Base-by-base conservation (phyloP, 2,329 filamentous ascomycete genomes). In the Fusarium citri region DNA sequence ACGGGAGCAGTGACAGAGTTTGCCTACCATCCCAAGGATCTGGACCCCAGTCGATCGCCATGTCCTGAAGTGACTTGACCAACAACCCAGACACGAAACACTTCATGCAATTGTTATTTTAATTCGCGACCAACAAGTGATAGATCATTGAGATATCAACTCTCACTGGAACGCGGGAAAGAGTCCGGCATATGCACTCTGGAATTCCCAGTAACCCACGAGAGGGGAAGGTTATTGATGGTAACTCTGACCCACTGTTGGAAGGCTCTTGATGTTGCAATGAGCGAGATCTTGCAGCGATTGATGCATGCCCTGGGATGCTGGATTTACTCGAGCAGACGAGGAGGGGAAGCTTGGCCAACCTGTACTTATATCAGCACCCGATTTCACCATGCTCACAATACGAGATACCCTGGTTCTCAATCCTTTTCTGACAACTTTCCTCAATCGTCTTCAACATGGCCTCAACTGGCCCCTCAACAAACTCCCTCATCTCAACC, bases 401-500 rank as follows among this genome's bases (percentile, higher is more conserved):
- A 12, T n/a, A n/a, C n/a, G n/a, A n/a, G n/a, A n/a, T n/a, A n/a
- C n/a, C n/a, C n/a, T n/a, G n/a, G n/a, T n/a, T n/a, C n/a, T n/a
- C n/a, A n/a, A n/a, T n/a, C n/a, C n/a, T n/a, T n/a, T n/a, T n/a
- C n/a, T n/a, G n/a, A n/a, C n/a, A n/a, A n/a, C n/a, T n/a, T n/a
- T n/a, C n/a, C n/a, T n/a, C 10, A 20, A 20, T 41, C 12, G 15
- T 12, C 12, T 1, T 15, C 6, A 7, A 23, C 8, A 64, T 64
- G 62, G 18, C 20, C 15, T 46, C 54, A 31, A 26, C 31, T 9
- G 31, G 45, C 8, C 1, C 42, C 1, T 58, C 61, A 6, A 31
- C 68, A 4, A 10, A 61, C 8, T 22, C 58, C 1, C 46, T 72
- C 18, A 64, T 71, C 18, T 18, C 50, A 3, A 49, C 34, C 4